Evolutionary conservation across 768 basidiomycete genomes (phyloP).

Genomic region (Naganishia onofrii): DNA sequence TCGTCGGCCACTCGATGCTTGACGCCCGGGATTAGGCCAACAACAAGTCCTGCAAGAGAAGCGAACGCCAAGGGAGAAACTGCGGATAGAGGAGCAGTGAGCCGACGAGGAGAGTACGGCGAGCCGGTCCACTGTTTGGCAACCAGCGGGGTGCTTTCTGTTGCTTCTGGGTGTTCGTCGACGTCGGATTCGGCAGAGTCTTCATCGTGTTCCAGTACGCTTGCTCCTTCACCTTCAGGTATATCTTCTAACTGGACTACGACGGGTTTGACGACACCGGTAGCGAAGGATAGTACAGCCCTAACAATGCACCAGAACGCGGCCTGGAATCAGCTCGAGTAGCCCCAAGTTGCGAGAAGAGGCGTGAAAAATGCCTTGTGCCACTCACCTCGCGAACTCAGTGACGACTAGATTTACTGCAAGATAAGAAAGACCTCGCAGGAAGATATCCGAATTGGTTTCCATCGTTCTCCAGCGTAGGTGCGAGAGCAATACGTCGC

Average conservation of each 20-base stretch:
- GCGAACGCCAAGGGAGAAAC: slow-evolving; percentile 38
- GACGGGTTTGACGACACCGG: slow-evolving; percentile 12
- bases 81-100: slow-evolving; percentile 1
- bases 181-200: not conserved
- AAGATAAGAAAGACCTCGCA: slow-evolving; percentile 40
- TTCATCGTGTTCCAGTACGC: slow-evolving; percentile 15
- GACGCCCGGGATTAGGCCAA: slow-evolving; percentile 44
- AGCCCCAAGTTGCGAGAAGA: not conserved
- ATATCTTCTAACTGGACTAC: not conserved
- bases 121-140: slow-evolving; percentile 11
- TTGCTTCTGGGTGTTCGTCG: slow-evolving; percentile 32
- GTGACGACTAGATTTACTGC: slow-evolving; percentile 43
- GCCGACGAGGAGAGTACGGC: not conserved
- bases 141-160: slow-evolving; percentile 45
- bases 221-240: not conserved
- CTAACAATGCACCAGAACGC: not conserved
- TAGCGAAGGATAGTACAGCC: not conserved
- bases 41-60: slow-evolving; percentile 39
- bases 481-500: slow-evolving; percentile 36
- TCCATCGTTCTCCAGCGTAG: slow-evolving; percentile 46
- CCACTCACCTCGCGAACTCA: slow-evolving; percentile 41
- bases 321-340: not conserved
- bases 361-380: not conserved
- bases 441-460: slow-evolving; percentile 29
- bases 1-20: slow-evolving; percentile 29